Evolutionary conservation across 768 basidiomycete genomes (phyloP).

Genomic region (Phlegmacium glaucopus): DNA sequence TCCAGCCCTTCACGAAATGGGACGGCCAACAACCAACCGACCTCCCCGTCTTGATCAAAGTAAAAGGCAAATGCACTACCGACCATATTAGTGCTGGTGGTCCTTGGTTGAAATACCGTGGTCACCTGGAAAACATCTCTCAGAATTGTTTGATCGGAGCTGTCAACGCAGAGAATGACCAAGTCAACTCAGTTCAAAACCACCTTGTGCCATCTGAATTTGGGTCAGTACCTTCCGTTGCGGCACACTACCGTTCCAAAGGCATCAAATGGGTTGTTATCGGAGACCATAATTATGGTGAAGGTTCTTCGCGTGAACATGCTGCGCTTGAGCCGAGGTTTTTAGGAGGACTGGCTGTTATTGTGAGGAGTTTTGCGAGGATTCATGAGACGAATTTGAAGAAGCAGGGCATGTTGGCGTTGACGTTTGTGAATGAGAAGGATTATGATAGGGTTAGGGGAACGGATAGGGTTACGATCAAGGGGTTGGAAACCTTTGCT

Average conservation of each 20-base stretch:
- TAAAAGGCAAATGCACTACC: conserved; percentile 98
- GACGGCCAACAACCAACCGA: conserved; percentile 88
- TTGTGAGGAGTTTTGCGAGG: conserved; percentile 94
- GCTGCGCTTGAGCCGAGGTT: conserved; percentile 95
- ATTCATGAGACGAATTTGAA: conserved; percentile 99
- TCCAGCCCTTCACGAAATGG: conserved; percentile 89
- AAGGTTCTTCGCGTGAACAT: conserved; percentile 97
- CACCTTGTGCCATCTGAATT: conserved; percentile 69
- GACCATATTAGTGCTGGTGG: conserved; percentile 98
- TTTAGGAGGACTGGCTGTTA: conserved; percentile 94
- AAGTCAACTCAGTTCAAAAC: conserved; percentile 96
- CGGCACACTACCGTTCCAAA: conserved; percentile 82
- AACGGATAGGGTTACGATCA: conserved; percentile 83
- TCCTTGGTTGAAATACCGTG: conserved; percentile 99
- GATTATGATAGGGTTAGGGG: conserved; percentile 95
- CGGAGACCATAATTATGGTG: conserved; percentile 95
- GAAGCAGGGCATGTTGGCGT: conserved; percentile 98
- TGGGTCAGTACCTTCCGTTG: conserved; percentile 86
- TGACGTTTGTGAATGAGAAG: conserved; percentile 87
- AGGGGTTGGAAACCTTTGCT: conserved; percentile 84
- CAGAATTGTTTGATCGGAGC: conserved; percentile 98
- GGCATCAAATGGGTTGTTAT: conserved; percentile 97
- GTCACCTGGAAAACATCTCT: conserved; percentile 97
- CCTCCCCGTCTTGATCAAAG: conserved; percentile 96
- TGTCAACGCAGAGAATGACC: conserved; percentile 91